phyloP scores from a whole-genome alignment of 2,329 filamentous ascomycete species.

The Cercospora brassicicola region DNA sequence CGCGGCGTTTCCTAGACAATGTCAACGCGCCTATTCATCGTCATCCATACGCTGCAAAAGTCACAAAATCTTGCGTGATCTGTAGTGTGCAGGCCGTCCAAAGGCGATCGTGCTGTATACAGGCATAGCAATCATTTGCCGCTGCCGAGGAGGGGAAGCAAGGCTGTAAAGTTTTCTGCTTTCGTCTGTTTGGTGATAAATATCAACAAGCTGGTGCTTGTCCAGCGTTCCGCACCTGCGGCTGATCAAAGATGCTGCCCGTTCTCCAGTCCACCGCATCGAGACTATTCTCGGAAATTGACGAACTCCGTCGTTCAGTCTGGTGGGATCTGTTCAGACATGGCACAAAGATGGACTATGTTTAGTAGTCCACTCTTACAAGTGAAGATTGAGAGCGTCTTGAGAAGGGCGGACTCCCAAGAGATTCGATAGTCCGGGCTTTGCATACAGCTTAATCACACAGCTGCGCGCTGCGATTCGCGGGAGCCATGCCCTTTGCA shows the following conservation, averaged over 20 bases:
- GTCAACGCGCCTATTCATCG: neutral
- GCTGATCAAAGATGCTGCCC: neutral
- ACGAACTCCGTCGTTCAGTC: neutral
- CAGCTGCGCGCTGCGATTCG: neutral
- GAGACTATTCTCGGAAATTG: neutral
- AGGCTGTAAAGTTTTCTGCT: neutral
- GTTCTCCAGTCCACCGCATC: neutral
- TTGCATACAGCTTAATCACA: neutral
- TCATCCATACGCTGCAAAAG: neutral
- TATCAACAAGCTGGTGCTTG: neutral
- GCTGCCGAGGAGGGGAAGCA: neutral
- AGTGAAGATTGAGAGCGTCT: neutral
- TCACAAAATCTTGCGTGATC: neutral
- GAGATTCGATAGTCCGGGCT: neutral
- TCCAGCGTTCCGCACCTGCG: neutral
- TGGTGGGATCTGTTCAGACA: neutral
- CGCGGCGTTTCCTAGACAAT: neutral
- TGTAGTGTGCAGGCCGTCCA: neutral
- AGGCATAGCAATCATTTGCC: neutral
- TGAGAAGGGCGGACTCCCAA: neutral
- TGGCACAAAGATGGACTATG: neutral
- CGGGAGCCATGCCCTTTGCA: neutral
- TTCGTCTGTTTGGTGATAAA: neutral
- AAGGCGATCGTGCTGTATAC: neutral
- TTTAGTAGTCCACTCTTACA: neutral